phyloP scores from a whole-genome alignment of 176 grass and related monocot species.

The Tuctoria greenei region DNA sequence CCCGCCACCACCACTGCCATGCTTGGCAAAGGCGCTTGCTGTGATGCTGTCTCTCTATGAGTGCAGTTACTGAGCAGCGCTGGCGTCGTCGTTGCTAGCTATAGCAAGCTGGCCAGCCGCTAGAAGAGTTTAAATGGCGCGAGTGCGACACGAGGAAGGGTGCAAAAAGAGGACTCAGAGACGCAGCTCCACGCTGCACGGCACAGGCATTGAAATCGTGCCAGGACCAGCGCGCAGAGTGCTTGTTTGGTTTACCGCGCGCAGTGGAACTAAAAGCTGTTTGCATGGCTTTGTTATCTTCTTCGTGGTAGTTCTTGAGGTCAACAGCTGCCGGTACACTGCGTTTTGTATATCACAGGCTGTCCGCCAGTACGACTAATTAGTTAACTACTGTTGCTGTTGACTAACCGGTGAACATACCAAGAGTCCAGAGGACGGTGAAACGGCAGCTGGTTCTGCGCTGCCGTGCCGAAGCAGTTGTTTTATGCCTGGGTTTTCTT shows the following conservation, averaged over 20 bases:
- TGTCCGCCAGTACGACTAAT: not conserved
- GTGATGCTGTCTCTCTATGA: not conserved
- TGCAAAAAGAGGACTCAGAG: conserved; percentile 39
- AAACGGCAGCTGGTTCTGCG: conserved; percentile 43
- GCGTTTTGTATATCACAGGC: not conserved
- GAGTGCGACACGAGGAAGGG: conserved; percentile 56
- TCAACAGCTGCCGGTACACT: not conserved
- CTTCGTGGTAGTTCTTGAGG: conserved; percentile 3
- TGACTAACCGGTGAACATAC: conserved; percentile 13
- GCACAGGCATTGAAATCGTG: conserved; percentile 40
- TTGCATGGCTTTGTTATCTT: not conserved
- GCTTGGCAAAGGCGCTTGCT: not conserved
- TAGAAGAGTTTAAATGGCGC: conserved; percentile 36
- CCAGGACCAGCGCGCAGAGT: conserved; percentile 38
- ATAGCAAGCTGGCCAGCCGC: not conserved
- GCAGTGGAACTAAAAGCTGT: not conserved
- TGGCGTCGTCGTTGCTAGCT: conserved; percentile 8
- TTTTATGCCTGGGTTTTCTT: conserved; percentile 29
- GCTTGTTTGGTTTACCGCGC: not conserved
- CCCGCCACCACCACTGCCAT: conserved; percentile 35
- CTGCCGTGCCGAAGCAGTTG: conserved; percentile 28
- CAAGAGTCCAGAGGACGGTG: conserved; percentile 8
- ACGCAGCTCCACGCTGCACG: not conserved
- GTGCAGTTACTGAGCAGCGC: conserved; percentile 15
- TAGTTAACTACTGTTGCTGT: conserved; percentile 9